These are phyloP conservation scores for Phalaenopsis hybrid DNA, from an alignment of 116 monocot species.

Conservation along the genomic window DNA sequence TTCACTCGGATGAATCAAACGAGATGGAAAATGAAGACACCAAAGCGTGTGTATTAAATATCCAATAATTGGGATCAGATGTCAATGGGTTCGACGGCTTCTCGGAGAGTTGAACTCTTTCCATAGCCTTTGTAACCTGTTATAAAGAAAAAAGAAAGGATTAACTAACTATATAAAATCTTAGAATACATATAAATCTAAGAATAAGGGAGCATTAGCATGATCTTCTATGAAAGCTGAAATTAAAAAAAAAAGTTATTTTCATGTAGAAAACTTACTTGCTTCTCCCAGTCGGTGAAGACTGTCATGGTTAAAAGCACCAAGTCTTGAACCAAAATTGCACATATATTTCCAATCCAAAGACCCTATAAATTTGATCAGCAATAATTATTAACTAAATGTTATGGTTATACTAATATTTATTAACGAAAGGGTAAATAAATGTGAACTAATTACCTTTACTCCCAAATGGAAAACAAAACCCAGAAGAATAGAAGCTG, in stretches of 20 bases:
- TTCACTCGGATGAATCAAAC: too few relatives aligned
- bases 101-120: not conserved
- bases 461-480: conserved; percentile 34
- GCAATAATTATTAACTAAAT: not conserved
- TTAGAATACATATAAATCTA: not conserved
- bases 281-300: conserved; percentile 8
- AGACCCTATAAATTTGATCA: conserved; percentile 8
- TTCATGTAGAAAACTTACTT: conserved; percentile 4
- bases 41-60: not conserved
- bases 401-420: not conserved
- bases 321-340: conserved; percentile 7
- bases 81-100: not conserved
- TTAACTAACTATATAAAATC: not conserved
- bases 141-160: not conserved
- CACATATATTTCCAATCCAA: conserved; percentile 19
- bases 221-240: not conserved
- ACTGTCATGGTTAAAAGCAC: conserved; percentile 4
- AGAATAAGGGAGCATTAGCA: not conserved
- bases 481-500: conserved; percentile 26
- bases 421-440: not conserved
- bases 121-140: not conserved
- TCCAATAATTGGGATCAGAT: not conserved
- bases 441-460: conserved; percentile 20
- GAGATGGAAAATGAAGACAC: too few relatives aligned
- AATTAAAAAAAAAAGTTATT: not conserved